Evolutionary conservation across 2,329 filamentous ascomycete genomes (phyloP).

Genomic region (Sarocladiaceae sp.): DNA sequence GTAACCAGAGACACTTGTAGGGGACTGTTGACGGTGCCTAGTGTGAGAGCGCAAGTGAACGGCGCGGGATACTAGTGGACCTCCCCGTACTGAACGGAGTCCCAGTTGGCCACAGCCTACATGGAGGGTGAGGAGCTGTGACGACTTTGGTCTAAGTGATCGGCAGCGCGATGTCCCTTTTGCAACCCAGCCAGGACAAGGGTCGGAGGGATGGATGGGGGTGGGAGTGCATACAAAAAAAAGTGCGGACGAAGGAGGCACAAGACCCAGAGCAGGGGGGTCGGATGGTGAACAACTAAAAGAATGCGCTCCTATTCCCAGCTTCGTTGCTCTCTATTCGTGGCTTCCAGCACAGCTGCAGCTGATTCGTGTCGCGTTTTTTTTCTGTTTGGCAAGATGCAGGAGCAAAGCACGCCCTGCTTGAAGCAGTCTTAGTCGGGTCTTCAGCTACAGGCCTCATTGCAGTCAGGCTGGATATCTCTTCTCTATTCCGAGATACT

Average conservation of each 20-base stretch:
- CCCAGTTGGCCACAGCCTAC: constrained; percentile 9
- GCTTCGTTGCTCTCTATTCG: neutral
- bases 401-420: neutral
- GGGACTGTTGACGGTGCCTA: constrained; percentile 5
- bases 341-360: neutral
- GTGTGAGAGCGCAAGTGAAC: constrained; percentile 27
- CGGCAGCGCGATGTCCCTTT: constrained; percentile 50
- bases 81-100: constrained; percentile 20
- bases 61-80: constrained; percentile 32
- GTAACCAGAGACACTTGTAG: constrained; percentile 22
- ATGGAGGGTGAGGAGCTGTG: constrained; percentile 35
- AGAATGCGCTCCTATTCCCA: neutral
- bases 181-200: constrained; percentile 41
- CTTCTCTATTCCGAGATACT: too few relatives aligned
- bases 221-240: neutral
- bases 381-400: too few relatives aligned
- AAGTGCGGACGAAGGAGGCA: neutral
- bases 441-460: neutral
- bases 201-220: constrained; percentile 23
- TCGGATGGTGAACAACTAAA: neutral
- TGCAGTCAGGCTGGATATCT: too few relatives aligned
- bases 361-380: neutral
- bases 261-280: neutral
- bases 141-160: constrained; percentile 50
- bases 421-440: constrained; percentile 5